Evolutionary conservation across 768 basidiomycete genomes (phyloP), one percentile per base, ranked within the genome.

Genomic region (Amanita phalloides): DNA sequence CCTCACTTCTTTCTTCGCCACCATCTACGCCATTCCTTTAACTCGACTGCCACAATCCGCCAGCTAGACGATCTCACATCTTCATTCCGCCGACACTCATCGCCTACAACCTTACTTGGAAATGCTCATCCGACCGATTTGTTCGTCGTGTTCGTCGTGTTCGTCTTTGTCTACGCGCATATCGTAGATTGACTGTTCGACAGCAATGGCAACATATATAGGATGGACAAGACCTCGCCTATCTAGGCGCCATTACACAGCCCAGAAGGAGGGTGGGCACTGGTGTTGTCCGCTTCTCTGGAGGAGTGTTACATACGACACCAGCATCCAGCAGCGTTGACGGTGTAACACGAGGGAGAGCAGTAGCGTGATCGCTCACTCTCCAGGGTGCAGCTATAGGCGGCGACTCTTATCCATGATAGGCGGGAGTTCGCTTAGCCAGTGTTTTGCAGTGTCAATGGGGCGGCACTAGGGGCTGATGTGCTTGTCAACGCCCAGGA

Each of bases 211-310:
- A 13, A 17, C n/a, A 30, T 30, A 30, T 30, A 30, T 39, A 20
- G 43, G 25, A 44, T 28, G 32, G 30, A 33, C 45, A 36, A 35
- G 32, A 3, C 23, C 20, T 17, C 30, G 21, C 30, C 26, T 26
- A 6, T 25, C 25, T 26, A 26, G 4, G 26, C 26, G 26, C 26
- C 30, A 33, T 47, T 28, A 10, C 28, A 25, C 48, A 14, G 23
- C 36, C 48, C 23, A 17, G 36, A 49, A 49, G 48, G 48, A 49
- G 48, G 48, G 36, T 28, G 48, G 36, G 37, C 48, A 39, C 48
- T 38, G 37, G 37, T 49, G 48, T 38, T 39, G 48, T 9, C 48
- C 36, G 37, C 36, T 39, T 49, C 48, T 49, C 48, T 49, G 25
- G 48, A 38, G 36, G 48, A 49, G 21, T 25, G 13, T 49, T 30